Percentiles rank a stretch among this genome's conserved stretches.
Evolutionary conservation across 2,329 filamentous ascomycete genomes (phyloP).

Genomic region (Alternaria angustiovoidea): DNA sequence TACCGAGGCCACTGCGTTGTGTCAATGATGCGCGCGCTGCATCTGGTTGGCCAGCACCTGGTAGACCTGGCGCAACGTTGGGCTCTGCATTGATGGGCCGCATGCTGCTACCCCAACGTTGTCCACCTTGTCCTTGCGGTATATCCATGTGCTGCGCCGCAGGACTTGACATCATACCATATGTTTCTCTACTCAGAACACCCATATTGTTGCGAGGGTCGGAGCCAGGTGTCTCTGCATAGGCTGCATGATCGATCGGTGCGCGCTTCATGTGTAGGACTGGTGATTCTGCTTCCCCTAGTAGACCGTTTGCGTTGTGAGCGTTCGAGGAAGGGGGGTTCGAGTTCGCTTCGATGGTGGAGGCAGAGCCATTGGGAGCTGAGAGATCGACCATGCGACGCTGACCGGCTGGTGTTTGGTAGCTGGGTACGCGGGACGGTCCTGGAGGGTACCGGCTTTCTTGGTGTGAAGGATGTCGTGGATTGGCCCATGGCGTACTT

Average conservation of each 20-base stretch:
- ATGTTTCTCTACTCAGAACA: constrained; percentile 36
- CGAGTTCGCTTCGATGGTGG: constrained; percentile 50
- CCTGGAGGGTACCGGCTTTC: constrained; percentile 45
- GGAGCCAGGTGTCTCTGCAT: constrained; percentile 38
- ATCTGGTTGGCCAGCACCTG: constrained; percentile 36
- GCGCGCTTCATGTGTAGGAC: constrained; percentile 50
- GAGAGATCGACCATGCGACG: constrained; percentile 45
- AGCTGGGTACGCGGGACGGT: constrained; percentile 39
- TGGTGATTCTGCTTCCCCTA: constrained; percentile 47
- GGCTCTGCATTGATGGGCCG: constrained; percentile 28
- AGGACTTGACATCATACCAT: constrained; percentile 43
- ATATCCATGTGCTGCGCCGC: constrained; percentile 35
- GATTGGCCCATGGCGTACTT: constrained; percentile 91
- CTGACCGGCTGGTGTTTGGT: constrained; percentile 50
- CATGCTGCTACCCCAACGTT: constrained; percentile 36
- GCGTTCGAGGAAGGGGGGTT: constrained; percentile 49
- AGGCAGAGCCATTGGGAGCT: constrained; percentile 50
- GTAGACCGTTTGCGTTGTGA: constrained; percentile 35
- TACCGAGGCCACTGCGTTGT: constrained; percentile 41
- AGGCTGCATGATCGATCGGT: constrained; percentile 37
- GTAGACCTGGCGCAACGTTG: constrained; percentile 22
- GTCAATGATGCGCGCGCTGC: constrained; percentile 31
- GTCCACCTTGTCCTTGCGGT: constrained; percentile 35
- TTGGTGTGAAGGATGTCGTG: constrained; percentile 63
- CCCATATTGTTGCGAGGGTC: constrained; percentile 37